Evolutionary conservation across 2,329 filamentous ascomycete species (phyloP), one percentile per base, ranked within the genome.

Genomic region (Sporothrix brasiliensis): DNA sequence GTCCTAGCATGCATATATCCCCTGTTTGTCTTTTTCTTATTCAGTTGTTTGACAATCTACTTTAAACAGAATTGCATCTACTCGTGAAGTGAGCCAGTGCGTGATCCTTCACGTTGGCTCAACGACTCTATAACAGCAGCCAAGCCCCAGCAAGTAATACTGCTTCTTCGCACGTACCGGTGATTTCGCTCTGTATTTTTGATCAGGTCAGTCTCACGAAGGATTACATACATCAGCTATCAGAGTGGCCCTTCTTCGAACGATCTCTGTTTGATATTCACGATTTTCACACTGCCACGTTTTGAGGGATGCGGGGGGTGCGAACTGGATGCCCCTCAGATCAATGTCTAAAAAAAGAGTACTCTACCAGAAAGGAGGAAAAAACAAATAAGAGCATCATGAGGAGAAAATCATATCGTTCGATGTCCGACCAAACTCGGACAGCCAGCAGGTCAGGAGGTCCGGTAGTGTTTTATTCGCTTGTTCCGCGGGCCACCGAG

Each of bases 1-100:
- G 21, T 11, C 58, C 58, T 13, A 39, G 58, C 34, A 63, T 63
- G 39, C 58, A 27, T 63, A 44, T 63, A 63, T 47, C 44, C 58
- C 58, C 39, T 21, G 27, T 47, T 63, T 47, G 39, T 27, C 39
- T 24, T 41, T 6, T 27, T 41, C 16, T 16, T n/a, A 4, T 47
- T 47, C 3, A 21, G 14, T 11, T 14, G 4, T 3, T 19, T 13
- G 14, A 44, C 41, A 24, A 47, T 10, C 21, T 27, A 4, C 16
- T 6, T 13, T 16, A 63, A 63, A 63, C 54, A 5, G 16, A n/a
- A 34, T 19, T 7, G 30, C n/a, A 39, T 5, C 19, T 39, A 2
- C 34, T 30, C 14, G 5, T 7, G 53, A 39, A 58, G 16, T 7
- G 5, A 54, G 24, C 24, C 53, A 19, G 21, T 3, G 49, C 49